phyloP scores from a whole-genome alignment of 768 basidiomycete species.

The Amanita exitialis region DNA sequence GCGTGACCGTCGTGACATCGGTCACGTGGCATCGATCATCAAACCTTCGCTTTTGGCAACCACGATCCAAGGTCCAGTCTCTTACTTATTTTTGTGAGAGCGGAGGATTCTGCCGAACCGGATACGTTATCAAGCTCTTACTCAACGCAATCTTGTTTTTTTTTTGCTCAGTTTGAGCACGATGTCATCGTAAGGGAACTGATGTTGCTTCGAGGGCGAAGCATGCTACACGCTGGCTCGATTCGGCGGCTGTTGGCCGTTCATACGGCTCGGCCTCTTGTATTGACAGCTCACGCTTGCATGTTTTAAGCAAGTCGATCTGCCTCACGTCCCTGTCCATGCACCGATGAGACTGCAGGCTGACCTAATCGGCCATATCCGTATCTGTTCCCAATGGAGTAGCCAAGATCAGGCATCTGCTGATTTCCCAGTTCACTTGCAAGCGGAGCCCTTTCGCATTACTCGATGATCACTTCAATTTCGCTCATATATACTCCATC shows the following conservation, averaged over 20 bases:
- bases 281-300: not conserved
- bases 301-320: slow-evolving; percentile 4
- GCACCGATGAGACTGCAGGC: slow-evolving; percentile 10
- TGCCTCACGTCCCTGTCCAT: slow-evolving; percentile 1
- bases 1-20: not conserved
- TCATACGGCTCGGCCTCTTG: no score
- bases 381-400: slow-evolving; percentile 26
- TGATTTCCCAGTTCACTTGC: slow-evolving; percentile 32
- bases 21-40: slow-evolving; percentile 1
- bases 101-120: not conserved
- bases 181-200: no score
- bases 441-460: slow-evolving; percentile 41
- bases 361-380: slow-evolving; percentile 38
- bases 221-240: not conserved
- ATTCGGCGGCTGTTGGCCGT: not conserved
- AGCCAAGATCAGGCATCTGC: slow-evolving; percentile 33
- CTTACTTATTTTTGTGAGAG: no score
- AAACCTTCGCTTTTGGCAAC: slow-evolving; percentile 1
- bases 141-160: not conserved
- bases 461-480: slow-evolving; percentile 29
- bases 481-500: slow-evolving; percentile 25
- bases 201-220: no score
- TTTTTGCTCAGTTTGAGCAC: not conserved
- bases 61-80: not conserved
- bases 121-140: slow-evolving; percentile 2